Conservation (phyloP, 805 yeast genomes). For the Wickerhamomyces sydowiorum region DNA sequence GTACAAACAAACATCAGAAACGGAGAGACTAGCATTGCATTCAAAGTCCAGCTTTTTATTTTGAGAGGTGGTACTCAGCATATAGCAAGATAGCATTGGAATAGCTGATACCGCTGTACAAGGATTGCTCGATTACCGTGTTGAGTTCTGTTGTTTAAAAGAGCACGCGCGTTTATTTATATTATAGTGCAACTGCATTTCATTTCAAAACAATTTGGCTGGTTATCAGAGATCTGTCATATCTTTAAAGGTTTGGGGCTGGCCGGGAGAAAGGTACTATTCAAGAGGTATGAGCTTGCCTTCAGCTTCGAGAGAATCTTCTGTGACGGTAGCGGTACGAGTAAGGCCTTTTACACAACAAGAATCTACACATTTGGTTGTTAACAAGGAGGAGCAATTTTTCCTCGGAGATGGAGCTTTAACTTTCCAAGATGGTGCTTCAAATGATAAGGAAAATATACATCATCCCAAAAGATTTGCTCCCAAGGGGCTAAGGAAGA, state of each 20-base stretch:
- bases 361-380: conserved; percentile 47
- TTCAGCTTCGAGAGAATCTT: conserved; percentile 35
- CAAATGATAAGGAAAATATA: conserved; percentile 11
- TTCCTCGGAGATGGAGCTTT: conserved; percentile 55
- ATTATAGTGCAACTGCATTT: too few relatives aligned
- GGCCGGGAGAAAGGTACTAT: neutral
- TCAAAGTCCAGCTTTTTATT: too few relatives aligned
- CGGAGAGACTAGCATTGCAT: too few relatives aligned
- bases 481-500: conserved; percentile 56
- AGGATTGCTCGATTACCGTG: too few relatives aligned
- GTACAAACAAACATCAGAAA: neutral
- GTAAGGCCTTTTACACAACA: conserved; percentile 73
- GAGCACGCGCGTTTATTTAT: too few relatives aligned
- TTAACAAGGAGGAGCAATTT: conserved; percentile 29
- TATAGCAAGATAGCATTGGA: too few relatives aligned
- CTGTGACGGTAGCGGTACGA: conserved; percentile 72
- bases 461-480: conserved; percentile 15
- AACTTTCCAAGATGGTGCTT: conserved; percentile 16
- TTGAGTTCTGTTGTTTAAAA: too few relatives aligned
- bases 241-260: too few relatives aligned
- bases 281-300: neutral
- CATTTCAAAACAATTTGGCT: neutral
- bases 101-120: too few relatives aligned
- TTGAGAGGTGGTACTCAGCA: too few relatives aligned
- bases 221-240: neutral